These are phyloP conservation scores for Suillus plorans DNA, from an alignment of 768 basidiomycete genomes.

Conservation along the genomic window DNA sequence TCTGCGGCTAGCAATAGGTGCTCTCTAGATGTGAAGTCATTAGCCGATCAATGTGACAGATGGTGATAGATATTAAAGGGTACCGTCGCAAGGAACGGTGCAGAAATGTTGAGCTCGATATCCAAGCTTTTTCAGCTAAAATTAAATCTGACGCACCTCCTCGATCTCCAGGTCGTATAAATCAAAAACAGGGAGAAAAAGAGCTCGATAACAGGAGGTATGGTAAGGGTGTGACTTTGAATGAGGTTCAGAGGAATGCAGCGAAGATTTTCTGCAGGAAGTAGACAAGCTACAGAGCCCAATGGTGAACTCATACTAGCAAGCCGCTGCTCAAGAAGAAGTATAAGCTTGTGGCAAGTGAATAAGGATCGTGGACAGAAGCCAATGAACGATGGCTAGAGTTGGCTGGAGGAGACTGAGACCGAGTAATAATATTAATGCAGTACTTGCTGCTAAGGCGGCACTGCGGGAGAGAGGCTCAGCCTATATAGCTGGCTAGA, in stretches of 20 bases:
- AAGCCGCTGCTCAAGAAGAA: slow-evolving; percentile 15
- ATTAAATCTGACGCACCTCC: slow-evolving; percentile 40
- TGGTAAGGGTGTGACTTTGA: slow-evolving; percentile 51
- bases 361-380: slow-evolving; percentile 17
- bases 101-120: neutral
- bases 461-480: slow-evolving; percentile 5
- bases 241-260: slow-evolving; percentile 52
- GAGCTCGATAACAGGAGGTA: slow-evolving; percentile 65
- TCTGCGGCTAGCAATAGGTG: slow-evolving; percentile 64
- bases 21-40: slow-evolving; percentile 34
- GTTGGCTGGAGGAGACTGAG: slow-evolving; percentile 21
- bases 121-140: neutral
- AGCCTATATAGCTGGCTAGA: slow-evolving; percentile 12
- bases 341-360: slow-evolving; percentile 31
- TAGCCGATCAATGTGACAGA: neutral
- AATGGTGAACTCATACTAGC: slow-evolving; percentile 39
- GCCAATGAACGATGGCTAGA: slow-evolving; percentile 25
- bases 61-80: neutral
- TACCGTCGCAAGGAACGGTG: slow-evolving; percentile 12
- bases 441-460: slow-evolving; percentile 42
- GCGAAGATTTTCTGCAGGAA: slow-evolving; percentile 68
- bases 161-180: slow-evolving; percentile 45
- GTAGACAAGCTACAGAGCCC: slow-evolving; percentile 61
- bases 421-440: slow-evolving; percentile 39
- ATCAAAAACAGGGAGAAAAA: slow-evolving; percentile 56